Percentiles rank a stretch among this genome's conserved stretches.
Evolutionary conservation across 75 land plant genomes (phyloP).

Genomic region (Cryptomeria japonica): DNA sequence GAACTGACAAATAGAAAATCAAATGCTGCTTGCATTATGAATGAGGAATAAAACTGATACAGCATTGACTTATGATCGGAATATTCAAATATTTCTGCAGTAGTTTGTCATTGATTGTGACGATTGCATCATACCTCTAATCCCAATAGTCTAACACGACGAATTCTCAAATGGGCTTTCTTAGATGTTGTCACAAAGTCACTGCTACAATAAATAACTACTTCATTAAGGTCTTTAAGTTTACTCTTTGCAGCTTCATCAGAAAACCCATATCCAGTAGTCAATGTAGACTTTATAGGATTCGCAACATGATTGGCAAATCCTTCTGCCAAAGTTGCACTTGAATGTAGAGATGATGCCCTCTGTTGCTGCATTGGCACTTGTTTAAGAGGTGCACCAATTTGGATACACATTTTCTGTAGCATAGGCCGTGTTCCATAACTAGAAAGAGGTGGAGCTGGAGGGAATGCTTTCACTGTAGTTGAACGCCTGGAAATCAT

Average conservation of each 20-base stretch:
- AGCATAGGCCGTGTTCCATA: constrained; percentile 27
- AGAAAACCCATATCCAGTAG: neutral
- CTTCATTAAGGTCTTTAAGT: constrained; percentile 50
- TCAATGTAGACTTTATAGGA: constrained; percentile 7
- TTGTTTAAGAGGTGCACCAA: constrained; percentile 70
- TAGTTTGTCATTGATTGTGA: neutral
- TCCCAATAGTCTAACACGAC: constrained; percentile 84
- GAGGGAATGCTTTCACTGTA: constrained; percentile 74
- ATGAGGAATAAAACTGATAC: neutral
- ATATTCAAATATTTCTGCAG: neutral
- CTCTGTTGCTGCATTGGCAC: constrained; percentile 38
- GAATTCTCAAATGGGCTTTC: constrained; percentile 68
- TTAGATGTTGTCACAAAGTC: constrained; percentile 76
- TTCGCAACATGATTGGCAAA: constrained; percentile 32
- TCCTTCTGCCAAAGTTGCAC: neutral
- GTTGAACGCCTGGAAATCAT: constrained; percentile 72
- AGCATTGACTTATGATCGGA: neutral
- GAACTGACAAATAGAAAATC: neutral
- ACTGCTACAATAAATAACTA: constrained; percentile 73
- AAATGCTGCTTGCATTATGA: neutral
- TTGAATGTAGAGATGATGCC: constrained; percentile 29
- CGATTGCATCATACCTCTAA: constrained; percentile 56
- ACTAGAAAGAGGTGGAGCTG: constrained; percentile 29
- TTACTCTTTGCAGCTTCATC: constrained; percentile 20
- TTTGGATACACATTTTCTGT: constrained; percentile 75